Percentiles rank a stretch among this genome's conserved stretches.
These are phyloP conservation scores for Talaromyces borbonicus DNA, from an alignment of 495 filamentous ascomycete species.

Conservation along the genomic window DNA sequence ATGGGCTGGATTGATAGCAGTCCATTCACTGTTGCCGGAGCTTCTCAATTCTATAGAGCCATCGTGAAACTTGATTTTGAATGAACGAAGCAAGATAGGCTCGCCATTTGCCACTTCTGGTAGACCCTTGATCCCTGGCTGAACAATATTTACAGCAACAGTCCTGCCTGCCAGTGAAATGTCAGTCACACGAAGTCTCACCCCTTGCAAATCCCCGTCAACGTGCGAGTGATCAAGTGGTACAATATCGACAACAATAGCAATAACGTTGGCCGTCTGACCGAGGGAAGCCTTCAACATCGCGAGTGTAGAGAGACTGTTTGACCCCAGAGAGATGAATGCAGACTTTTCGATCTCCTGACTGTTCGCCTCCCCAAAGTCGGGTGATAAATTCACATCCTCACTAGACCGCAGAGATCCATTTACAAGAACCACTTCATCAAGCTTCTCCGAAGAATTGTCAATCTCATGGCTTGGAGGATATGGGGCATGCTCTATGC, in stretches of 20 bases:
- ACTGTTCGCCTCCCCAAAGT: too few species aligned
- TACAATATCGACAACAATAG: conserved; percentile 49
- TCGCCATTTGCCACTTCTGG: conserved; percentile 63
- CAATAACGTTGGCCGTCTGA: conserved; percentile 54
- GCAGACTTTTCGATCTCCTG: too few species aligned
- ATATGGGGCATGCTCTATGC: not conserved
- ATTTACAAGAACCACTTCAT: conserved; percentile 12
- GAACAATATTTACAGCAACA: conserved; percentile 55
- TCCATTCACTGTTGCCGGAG: conserved; percentile 51
- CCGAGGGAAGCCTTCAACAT: conserved; percentile 46
- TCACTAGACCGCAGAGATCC: too few species aligned
- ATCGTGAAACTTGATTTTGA: conserved; percentile 50
- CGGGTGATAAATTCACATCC: too few species aligned
- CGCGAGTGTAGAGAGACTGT: conserved; percentile 33
- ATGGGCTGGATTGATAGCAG: conserved; percentile 40
- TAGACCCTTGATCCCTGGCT: conserved; percentile 60
- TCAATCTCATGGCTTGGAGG: not conserved
- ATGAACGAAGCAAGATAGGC: conserved; percentile 63
- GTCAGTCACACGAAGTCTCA: conserved; percentile 63
- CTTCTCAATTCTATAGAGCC: conserved; percentile 38
- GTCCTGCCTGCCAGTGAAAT: conserved; percentile 38
- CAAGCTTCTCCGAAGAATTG: conserved; percentile 3
- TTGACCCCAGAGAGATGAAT: too few species aligned
- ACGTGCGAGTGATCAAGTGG: conserved; percentile 47
- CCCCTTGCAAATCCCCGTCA: conserved; percentile 59